Evolutionary conservation across 139 green algal species (phyloP).

Genomic region (Pleodorina starrii): DNA sequence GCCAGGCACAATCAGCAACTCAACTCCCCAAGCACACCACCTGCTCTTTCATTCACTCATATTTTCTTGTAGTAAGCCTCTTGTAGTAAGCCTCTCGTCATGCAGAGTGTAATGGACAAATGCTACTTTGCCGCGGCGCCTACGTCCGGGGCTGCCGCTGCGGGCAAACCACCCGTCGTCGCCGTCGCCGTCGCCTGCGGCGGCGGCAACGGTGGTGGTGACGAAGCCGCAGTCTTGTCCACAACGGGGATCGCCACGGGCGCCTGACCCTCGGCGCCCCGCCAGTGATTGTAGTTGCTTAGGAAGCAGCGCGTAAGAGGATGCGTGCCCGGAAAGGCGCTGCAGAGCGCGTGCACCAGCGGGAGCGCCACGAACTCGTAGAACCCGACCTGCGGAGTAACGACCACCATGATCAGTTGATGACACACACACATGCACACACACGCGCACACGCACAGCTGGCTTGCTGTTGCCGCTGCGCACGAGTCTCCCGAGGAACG

Average conservation of each 20-base stretch:
- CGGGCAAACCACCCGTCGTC: background rate
- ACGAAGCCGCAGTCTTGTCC: background rate
- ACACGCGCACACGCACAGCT: too few relatives aligned
- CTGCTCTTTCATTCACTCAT: too few relatives aligned
- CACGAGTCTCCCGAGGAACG: too few relatives aligned
- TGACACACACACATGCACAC: too few relatives aligned
- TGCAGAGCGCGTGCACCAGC: constrained; percentile 12
- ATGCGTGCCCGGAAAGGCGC: background rate
- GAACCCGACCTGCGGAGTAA: constrained; percentile 59
- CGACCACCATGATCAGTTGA: too few relatives aligned
- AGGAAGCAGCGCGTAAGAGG: background rate
- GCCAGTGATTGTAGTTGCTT: constrained; percentile 39
- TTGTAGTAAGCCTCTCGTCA: too few relatives aligned
- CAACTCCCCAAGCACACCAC: too few relatives aligned
- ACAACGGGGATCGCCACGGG: background rate
- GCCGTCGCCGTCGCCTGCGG: background rate
- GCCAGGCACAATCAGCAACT: too few relatives aligned
- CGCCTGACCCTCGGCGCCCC: background rate
- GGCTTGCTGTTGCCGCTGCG: too few relatives aligned
- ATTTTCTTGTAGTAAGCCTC: too few relatives aligned
- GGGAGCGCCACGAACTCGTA: constrained; percentile 47
- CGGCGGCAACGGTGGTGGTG: background rate
- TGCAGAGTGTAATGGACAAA: too few relatives aligned
- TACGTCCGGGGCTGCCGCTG: background rate
- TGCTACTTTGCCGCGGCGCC: background rate